A percentile compares a stretch with the other conserved stretches of the same genome.
phyloP scores from a whole-genome alignment of 2,329 filamentous ascomycete genomes.

The Fusarium buxicola region DNA sequence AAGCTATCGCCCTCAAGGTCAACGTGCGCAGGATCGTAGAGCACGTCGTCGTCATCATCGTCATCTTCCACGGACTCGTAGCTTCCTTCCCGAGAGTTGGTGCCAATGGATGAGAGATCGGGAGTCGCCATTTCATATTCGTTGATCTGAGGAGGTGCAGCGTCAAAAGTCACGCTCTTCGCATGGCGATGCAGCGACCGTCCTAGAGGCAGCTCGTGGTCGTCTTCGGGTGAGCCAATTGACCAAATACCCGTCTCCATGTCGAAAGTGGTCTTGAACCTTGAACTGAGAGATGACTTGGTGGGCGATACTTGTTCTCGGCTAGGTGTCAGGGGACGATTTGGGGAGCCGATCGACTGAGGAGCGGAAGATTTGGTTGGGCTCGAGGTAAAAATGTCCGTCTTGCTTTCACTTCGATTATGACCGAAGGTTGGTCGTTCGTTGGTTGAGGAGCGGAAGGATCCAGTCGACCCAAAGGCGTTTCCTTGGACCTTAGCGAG shows the following conservation, averaged over 20 bases:
- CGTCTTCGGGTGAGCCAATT: constrained; percentile 69
- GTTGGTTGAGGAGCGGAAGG: constrained; percentile 63
- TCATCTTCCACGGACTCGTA: constrained; percentile 87
- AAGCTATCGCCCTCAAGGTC: constrained; percentile 82
- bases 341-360: constrained; percentile 50
- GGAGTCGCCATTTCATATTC: constrained; percentile 99
- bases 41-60: constrained; percentile 72
- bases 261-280: constrained; percentile 76
- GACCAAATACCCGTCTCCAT: constrained; percentile 76
- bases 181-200: constrained; percentile 82
- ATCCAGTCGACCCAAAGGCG: constrained; percentile 70
- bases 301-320: constrained; percentile 82
- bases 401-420: constrained; percentile 65
- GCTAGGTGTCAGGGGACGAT: constrained; percentile 64
- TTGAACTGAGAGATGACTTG: constrained; percentile 83
- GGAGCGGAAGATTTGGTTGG: constrained; percentile 60
- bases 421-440: constrained; percentile 58
- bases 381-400: constrained; percentile 67
- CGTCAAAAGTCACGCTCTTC: constrained; percentile 98
- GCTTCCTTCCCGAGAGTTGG: constrained; percentile 91
- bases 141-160: constrained; percentile 91
- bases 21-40: constrained; percentile 64
- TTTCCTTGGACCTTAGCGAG: constrained; percentile 81
- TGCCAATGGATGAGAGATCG: constrained; percentile 91
- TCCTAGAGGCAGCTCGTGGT: constrained; percentile 71